Base-by-base conservation (phyloP, 768 basidiomycete species). In the Hebeloma cylindrosporum region DNA sequence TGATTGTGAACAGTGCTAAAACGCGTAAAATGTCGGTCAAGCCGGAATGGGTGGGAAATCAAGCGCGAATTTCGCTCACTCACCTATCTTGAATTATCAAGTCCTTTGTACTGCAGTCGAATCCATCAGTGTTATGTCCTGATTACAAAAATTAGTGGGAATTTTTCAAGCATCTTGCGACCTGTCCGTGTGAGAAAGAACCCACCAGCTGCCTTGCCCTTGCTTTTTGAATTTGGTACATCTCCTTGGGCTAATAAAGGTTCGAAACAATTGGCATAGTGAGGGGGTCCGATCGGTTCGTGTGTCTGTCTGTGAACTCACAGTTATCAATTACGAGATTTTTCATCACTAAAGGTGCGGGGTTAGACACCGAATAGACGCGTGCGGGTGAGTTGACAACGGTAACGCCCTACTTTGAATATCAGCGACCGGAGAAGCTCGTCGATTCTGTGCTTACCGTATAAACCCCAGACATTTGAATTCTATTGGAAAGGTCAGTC, bases 251-350 rank as follows among this genome's bases (percentile, higher is more conserved):
- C 82, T 83, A 47, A n/a, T n/a, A n/a, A n/a, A n/a, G 7, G 40
- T 18, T 9, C 27, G 13, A 28, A 29, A n/a, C n/a, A n/a, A n/a
- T n/a, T n/a, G n/a, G n/a, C n/a, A n/a, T n/a, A n/a, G n/a, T n/a
- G n/a, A n/a, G n/a, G n/a, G n/a, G n/a, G n/a, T n/a, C n/a, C n/a
- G n/a, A n/a, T n/a, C n/a, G n/a, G n/a, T n/a, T n/a, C n/a, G 34
- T 17, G 33, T n/a, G 11, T 8, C 4, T 25, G 11, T 11, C 17
- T 17, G 38, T 17, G 21, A 4, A 55, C 75, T 50, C 36, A 83
- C 82, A 79, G 48, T 85, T 68, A 48, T 85, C 80, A 43, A 85
- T 70, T 13, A 57, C 71, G 18, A 78, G 58, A 28, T 64, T 59
- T 1, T 71, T 68, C 57, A 86, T 75, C 11, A 60, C 52, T 20